A percentile compares a stretch with the other conserved stretches of the same genome.
phyloP scores from a whole-genome alignment of 176 grass and related monocot species.

The Lolium perenne region DNA sequence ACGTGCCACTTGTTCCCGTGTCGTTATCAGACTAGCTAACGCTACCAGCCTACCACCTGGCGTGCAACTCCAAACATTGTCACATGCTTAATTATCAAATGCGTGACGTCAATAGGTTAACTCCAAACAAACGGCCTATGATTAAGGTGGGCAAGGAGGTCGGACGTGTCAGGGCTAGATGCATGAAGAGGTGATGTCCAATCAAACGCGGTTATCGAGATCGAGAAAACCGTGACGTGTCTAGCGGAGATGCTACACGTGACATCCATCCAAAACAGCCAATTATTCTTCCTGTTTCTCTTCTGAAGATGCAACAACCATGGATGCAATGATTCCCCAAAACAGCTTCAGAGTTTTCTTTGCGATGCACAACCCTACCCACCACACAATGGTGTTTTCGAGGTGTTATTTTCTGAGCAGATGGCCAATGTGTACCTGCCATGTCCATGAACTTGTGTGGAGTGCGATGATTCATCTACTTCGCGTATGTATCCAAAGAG shows the following conservation, averaged over 20 bases:
- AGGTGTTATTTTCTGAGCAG: not conserved
- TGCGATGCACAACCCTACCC: not conserved
- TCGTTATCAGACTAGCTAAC: not conserved
- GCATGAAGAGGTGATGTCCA: not conserved
- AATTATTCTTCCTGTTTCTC: not conserved
- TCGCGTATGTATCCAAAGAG: not conserved
- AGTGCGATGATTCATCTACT: not conserved
- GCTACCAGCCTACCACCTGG: not conserved
- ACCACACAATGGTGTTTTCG: not conserved
- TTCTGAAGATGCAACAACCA: not conserved
- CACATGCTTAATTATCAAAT: not conserved
- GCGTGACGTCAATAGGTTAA: not conserved
- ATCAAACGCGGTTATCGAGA: not conserved
- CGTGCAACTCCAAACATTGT: not conserved
- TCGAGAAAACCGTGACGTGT: not conserved
- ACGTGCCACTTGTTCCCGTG: not conserved
- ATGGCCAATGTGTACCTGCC: not conserved
- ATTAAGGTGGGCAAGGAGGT: not conserved
- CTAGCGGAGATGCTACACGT: not conserved
- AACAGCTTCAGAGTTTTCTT: not conserved
- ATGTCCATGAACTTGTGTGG: not conserved
- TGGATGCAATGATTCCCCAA: not conserved
- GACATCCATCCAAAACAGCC: not conserved
- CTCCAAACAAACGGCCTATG: not conserved
- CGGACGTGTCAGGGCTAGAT: not conserved